Base-by-base conservation (phyloP, 192 early-diverging fungal species). In the Chytriomyces sp. region DNA sequence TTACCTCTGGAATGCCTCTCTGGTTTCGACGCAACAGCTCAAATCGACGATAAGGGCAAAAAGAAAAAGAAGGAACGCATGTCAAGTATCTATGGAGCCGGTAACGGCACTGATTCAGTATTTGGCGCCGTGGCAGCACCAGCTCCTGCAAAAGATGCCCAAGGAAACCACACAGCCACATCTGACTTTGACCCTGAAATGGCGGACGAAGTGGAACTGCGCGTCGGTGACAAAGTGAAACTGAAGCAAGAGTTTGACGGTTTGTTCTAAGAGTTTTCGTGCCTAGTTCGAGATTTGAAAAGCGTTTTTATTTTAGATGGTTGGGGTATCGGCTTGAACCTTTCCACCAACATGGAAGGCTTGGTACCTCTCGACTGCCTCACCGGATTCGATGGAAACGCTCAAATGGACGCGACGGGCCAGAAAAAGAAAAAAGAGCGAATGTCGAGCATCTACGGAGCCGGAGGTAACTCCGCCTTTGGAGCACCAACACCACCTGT, bases 1-100 rank as follows among this genome's bases (percentile, higher is more conserved):
- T 85, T 86, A 71, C 86, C 86, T 35, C 69, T 87, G 23, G 86
- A 84, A 24, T 86, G 84, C 48, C 68, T 87, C 26, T 78, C 77
- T 45, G 67, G 45, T 2, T 68, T 68, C 46, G 67, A 18, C 44
- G 13, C 45, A 18, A 18, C 53, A 11, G 53, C 20, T 20, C 53
- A 57, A 57, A 20, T 57, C 3, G 53, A 57, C 53, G 53, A 57
- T 11, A 57, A 57, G 3, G 67, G 67, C 13, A 1, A 43, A 43
- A 68, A 68, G 46, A 35, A 48, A 47, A 68, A 48, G 35, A n/a
- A 46, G 67, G 23, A 28, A 16, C 67, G 67, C 28, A 13, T 47
- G 45, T 68, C 67, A 18, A 35, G 23, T n/a, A 68, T 68, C n/a
- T 68, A 68, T 24, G 67, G 44, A 45, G 46, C 28, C 45, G 45